Base-by-base conservation (phyloP, 2,329 filamentous ascomycete genomes). In the Achaetomium macrosporum region DNA sequence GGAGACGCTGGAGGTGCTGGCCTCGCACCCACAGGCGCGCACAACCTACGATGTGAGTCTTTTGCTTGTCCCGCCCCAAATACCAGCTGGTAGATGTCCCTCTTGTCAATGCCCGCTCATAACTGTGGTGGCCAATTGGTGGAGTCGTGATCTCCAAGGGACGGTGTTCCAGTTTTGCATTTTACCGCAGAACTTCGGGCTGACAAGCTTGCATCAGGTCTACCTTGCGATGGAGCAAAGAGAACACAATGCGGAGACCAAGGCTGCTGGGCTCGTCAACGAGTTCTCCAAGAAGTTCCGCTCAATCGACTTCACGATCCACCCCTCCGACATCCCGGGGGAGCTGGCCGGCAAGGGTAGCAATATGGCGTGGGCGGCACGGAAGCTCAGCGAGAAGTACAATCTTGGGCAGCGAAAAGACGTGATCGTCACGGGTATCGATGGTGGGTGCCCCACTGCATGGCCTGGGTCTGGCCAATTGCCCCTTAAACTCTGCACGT, bases 261-360 rank as follows among this genome's bases (percentile, higher is more conserved):
- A 88, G 67, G 85, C 85, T 11, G 71, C 76, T 54, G 73, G 72
- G 9, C 72, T 88, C 15, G 76, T 83, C n/a, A 75, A 79, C 43
- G 77, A 79, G 54, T 88, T 86, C 60, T 69, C 76, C 57, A 80
- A 80, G 62, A 81, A 77, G 53, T 88, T 89, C 64, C 79, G 81
- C 40, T 78, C 76, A 54, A 83, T 89, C 61, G 79, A 82, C 61
- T 83, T 80, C 64, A 87, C 84, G 2, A 68, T 87, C 12, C 85
- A 89, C 62, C 85, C 85, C 1, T 69, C 74, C 19, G 81, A 81
- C 50, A 79, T 88, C 47, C 77, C 79, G 3, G 81, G 82, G 12
- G 85, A 89, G 65, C 79, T 84, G 46, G 82, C 84, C 50, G 85
- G 85, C 53, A 89, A 89, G 65, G 85, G 85, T 58, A 88, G 85